A percentile compares a stretch with the other conserved stretches of the same genome.
Evolutionary conservation across 768 basidiomycete genomes (phyloP).

Genomic region (Hypholoma fasciculare): DNA sequence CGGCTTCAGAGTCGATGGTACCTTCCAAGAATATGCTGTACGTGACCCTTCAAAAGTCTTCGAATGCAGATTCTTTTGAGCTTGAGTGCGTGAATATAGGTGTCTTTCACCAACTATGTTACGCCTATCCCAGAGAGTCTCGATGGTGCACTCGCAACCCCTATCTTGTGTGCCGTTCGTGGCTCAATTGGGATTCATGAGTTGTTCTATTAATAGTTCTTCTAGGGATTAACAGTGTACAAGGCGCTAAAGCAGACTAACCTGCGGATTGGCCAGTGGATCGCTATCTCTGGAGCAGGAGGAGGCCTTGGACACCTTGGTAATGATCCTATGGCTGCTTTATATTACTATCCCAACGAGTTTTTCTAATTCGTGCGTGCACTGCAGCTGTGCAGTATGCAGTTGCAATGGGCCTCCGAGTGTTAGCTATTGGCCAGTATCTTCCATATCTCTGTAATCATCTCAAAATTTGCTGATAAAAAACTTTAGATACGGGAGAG

Average conservation of each 20-base stretch:
- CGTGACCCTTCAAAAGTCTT: constrained; percentile 5
- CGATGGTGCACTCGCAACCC: constrained; percentile 62
- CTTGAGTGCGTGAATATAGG: constrained; percentile 26
- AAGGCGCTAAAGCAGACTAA: constrained; percentile 71
- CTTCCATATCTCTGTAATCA: not conserved
- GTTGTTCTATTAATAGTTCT: not conserved
- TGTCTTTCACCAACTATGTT: constrained; percentile 65
- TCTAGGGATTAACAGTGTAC: constrained; percentile 76
- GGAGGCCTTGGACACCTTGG: constrained; percentile 82
- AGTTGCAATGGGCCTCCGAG: constrained; percentile 69
- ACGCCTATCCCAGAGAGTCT: constrained; percentile 74
- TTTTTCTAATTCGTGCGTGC: not conserved
- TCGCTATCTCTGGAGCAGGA: constrained; percentile 74
- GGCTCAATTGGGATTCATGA: not conserved
- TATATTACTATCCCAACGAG: not conserved
- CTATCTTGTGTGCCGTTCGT: constrained; percentile 71
- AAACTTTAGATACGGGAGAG: constrained; percentile 62
- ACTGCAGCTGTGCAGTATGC: constrained; percentile 74
- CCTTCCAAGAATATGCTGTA: constrained; percentile 67
- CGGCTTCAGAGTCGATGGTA: constrained; percentile 70
- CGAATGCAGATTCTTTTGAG: constrained; percentile 1
- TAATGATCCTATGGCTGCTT: constrained; percentile 9
- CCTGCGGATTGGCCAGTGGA: constrained; percentile 64
- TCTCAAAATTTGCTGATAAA: not conserved
- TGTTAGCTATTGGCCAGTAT: constrained; percentile 45